Evolutionary conservation across 2,329 filamentous ascomycete species (phyloP).

Genomic region (Pyricularia sp.): DNA sequence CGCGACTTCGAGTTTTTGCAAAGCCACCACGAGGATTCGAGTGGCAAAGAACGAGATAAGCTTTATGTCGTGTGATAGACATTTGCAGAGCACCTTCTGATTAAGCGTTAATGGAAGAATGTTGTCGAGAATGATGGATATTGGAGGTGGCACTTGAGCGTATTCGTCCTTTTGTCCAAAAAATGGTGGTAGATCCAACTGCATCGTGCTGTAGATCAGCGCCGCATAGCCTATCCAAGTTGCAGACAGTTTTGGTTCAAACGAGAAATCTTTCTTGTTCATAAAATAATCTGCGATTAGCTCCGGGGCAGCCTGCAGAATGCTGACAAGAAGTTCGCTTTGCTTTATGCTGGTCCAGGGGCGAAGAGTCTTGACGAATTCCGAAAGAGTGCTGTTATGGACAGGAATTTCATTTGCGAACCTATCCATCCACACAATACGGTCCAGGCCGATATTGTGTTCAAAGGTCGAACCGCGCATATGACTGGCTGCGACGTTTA

Average conservation of each 20-base stretch:
- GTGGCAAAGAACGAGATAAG: conserved; percentile 79
- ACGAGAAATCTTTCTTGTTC: conserved; percentile 68
- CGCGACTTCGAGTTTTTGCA: conserved; percentile 65
- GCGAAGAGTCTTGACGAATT: conserved; percentile 68
- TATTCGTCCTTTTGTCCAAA: conserved; percentile 60
- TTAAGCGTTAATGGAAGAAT: conserved; percentile 76
- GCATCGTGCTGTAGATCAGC: conserved; percentile 74
- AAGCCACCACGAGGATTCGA: conserved; percentile 66
- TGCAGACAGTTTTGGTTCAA: conserved; percentile 84
- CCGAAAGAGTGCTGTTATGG: conserved; percentile 68
- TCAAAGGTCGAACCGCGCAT: neutral
- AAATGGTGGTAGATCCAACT: conserved; percentile 60
- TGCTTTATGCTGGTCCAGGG: conserved; percentile 78
- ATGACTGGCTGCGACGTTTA: conserved; percentile 12
- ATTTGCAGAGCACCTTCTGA: conserved; percentile 69
- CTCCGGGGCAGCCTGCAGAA: conserved; percentile 77
- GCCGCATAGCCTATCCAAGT: conserved; percentile 94
- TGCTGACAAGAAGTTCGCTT: conserved; percentile 68
- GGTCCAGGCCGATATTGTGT: conserved; percentile 55
- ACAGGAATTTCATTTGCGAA: conserved; percentile 60
- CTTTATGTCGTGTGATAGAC: conserved; percentile 67
- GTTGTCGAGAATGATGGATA: conserved; percentile 72
- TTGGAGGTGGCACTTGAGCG: conserved; percentile 64
- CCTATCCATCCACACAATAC: conserved; percentile 59
- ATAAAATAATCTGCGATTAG: conserved; percentile 81